These are phyloP conservation scores for Volvox africanus DNA, from an alignment of 139 green algal species.

Conservation along the genomic window DNA sequence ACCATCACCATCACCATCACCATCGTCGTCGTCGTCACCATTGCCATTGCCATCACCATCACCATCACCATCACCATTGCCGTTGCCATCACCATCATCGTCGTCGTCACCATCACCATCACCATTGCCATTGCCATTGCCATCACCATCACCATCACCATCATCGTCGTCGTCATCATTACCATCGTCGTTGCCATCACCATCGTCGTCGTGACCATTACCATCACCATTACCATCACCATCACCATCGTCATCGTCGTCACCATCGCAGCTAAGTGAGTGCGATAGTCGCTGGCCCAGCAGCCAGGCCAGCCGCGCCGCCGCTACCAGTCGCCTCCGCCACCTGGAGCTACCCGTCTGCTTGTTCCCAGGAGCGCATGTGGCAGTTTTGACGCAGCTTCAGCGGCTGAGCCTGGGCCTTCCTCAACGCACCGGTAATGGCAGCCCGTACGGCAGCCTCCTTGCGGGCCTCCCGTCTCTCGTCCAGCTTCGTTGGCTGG, in stretches of 20 bases:
- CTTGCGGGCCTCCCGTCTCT: background rate
- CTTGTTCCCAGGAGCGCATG: background rate
- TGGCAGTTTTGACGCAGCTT: background rate
- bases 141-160: too few relatives aligned
- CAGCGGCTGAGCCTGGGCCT: background rate
- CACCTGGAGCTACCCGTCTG: background rate
- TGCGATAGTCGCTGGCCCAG: background rate
- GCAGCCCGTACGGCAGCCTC: background rate
- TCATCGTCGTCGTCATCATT: too few relatives aligned
- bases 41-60: too few relatives aligned
- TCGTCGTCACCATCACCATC: too few relatives aligned
- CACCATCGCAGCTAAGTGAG: background rate
- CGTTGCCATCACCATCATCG: too few relatives aligned
- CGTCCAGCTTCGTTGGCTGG: background rate
- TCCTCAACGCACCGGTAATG: background rate
- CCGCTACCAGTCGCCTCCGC: background rate
- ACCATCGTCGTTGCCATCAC: too few relatives aligned
- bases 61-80: too few relatives aligned
- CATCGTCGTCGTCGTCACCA: too few relatives aligned
- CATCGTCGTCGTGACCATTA: too few relatives aligned
- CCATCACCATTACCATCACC: too few relatives aligned
- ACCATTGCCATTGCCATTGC: too few relatives aligned
- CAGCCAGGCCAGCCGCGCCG: background rate
- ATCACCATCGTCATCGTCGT: background rate
- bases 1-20: too few relatives aligned